Evolutionary conservation across 2,329 filamentous ascomycete genomes (phyloP).

Genomic region (Chaetomium globosum): DNA sequence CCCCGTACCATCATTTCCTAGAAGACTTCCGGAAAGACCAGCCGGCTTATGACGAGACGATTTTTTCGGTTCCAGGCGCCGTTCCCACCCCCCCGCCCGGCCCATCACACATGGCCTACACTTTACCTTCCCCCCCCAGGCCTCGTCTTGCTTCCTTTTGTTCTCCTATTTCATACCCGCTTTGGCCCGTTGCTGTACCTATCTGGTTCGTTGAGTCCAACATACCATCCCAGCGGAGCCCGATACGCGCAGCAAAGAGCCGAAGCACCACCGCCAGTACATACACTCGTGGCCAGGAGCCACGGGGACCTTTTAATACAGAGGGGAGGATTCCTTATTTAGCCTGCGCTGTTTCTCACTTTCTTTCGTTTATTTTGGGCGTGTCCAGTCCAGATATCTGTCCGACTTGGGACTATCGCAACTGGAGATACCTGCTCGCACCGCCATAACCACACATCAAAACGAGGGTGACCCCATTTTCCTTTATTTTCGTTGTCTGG

Average conservation of each 20-base stretch:
- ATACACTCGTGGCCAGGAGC: slow-evolving; percentile 23
- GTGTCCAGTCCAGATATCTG: background rate
- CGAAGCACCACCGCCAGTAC: slow-evolving; percentile 16
- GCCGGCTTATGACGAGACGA: slow-evolving; percentile 29
- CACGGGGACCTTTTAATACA: slow-evolving; percentile 22
- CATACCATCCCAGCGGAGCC: background rate
- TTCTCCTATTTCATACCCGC: slow-evolving; percentile 15
- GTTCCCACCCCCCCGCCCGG: slow-evolving; percentile 4
- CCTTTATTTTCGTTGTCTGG: slow-evolving; percentile 4
- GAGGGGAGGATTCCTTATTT: slow-evolving; percentile 15
- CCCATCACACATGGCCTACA: slow-evolving; percentile 15
- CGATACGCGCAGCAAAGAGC: background rate
- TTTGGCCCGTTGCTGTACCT: background rate
- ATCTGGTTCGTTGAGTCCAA: background rate
- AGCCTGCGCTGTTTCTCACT: slow-evolving; percentile 5
- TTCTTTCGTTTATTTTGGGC: background rate
- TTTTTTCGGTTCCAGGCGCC: slow-evolving; percentile 23
- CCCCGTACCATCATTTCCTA: background rate
- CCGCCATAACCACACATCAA: background rate
- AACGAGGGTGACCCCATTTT: slow-evolving; percentile 6
- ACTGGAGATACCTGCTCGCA: slow-evolving; percentile 9
- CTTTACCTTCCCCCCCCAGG: background rate
- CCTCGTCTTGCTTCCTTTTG: slow-evolving; percentile 18
- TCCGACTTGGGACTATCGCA: background rate
- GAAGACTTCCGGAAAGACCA: background rate